Evolutionary conservation across 495 filamentous ascomycete species (phyloP).

Genomic region (Hypoxylon cercidicola): DNA sequence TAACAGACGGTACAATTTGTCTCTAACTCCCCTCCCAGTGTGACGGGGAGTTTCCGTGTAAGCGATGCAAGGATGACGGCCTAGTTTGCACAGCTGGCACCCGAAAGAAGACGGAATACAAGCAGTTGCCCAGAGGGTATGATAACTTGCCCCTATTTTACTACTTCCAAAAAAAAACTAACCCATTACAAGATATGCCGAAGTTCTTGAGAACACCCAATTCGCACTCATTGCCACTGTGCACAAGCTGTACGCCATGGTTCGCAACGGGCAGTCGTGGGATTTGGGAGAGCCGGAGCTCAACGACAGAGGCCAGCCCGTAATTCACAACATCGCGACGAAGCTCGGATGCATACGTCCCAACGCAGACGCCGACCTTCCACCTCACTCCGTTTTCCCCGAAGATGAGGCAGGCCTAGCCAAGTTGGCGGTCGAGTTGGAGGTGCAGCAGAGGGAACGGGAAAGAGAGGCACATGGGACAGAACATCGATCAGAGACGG

Average conservation of each 20-base stretch:
- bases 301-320: constrained; percentile 65
- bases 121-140: constrained; percentile 65
- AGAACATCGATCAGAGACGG: constrained; percentile 48
- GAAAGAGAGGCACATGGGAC: constrained; percentile 44
- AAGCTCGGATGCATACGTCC: constrained; percentile 67
- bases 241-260: constrained; percentile 68
- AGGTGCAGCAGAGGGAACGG: constrained; percentile 53
- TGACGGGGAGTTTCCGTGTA: constrained; percentile 74
- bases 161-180: constrained; percentile 28
- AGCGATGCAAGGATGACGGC: constrained; percentile 71
- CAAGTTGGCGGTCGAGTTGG: constrained; percentile 59
- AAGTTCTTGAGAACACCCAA: constrained; percentile 67
- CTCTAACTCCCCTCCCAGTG: constrained; percentile 56
- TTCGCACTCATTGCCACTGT: constrained; percentile 66
- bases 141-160: constrained; percentile 3
- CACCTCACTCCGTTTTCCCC: constrained; percentile 61
- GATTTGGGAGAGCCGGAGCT: constrained; percentile 65
- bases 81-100: constrained; percentile 67
- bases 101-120: constrained; percentile 68
- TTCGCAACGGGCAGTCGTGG: constrained; percentile 64
- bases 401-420: constrained; percentile 63
- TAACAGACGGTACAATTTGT: background rate
- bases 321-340: constrained; percentile 67
- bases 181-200: constrained; percentile 58
- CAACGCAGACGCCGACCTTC: constrained; percentile 64